Base-by-base conservation (phyloP, 768 basidiomycete genomes). In the Psilocybe tampanensis region DNA sequence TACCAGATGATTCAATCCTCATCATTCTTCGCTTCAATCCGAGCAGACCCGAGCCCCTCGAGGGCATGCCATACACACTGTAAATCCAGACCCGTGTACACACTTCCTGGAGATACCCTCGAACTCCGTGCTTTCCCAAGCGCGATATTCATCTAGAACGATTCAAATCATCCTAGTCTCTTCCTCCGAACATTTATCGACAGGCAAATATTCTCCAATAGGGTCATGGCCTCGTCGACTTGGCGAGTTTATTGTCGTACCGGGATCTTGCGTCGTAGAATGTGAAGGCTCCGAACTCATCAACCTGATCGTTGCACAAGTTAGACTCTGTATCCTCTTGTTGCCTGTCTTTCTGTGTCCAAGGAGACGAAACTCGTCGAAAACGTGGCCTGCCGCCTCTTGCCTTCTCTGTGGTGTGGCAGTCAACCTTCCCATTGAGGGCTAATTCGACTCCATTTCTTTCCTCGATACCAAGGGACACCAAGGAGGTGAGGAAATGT, bases 221-320 rank as follows among this genome's bases (percentile, higher is more conserved):
- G 17, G 47, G 22, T 34, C 19, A 56, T 56, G 39, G 44, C 47
- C 32, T 29, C 32, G 11, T 43, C 34, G 50, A 42, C 36, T 1
- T 52, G 19, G 39, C 50, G 39, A n/a, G 17, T 49, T 32, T 18
- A 29, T 51, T 19, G 13, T n/a, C 33, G 26, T 29, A 29, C 29
- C 29, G 26, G 47, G 47, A 24, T 17, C 24, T 21, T 21, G 41
- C 17, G 7, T 44, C 55, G 33, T 43, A 44, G 26, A 21, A 44
- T 32, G 42, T 42, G 49, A 51, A 32, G 39, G 43, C 43, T 26
- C 55, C 59, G 59, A 56, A 45, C 36, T 39, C 42, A 44, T 50
- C 34, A 36, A 45, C 51, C 22, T 54, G 58, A 55, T 55, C 18
- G 48, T 59, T 55, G 48, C 48, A 22, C 24, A 36, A 32, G 26